These are phyloP conservation scores for Raphanus hybrid DNA, from an alignment of 441 rosid species.

Conservation along the genomic window DNA sequence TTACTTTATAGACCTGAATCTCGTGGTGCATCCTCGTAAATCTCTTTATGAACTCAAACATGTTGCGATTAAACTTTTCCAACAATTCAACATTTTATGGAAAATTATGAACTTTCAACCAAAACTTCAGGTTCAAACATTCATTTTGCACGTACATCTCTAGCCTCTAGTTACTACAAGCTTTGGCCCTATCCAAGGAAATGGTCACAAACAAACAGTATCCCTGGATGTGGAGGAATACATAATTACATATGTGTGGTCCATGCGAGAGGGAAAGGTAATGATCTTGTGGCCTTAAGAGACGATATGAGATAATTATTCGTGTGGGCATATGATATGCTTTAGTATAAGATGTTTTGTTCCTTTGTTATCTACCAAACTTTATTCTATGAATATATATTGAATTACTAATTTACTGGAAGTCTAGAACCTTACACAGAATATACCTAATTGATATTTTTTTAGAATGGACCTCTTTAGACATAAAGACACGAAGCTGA, in stretches of 20 bases:
- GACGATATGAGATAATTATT: slow-evolving; percentile 32
- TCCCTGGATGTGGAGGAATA: slow-evolving; percentile 24
- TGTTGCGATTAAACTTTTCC: slow-evolving; percentile 13
- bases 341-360: slow-evolving; percentile 39
- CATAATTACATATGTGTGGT: slow-evolving; percentile 35
- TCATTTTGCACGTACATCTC: slow-evolving; percentile 20
- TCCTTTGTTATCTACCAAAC: slow-evolving; percentile 31
- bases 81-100: slow-evolving; percentile 2
- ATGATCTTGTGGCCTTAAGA: slow-evolving; percentile 26
- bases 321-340: slow-evolving; percentile 41
- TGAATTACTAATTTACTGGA: neutral
- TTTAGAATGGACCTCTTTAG: slow-evolving; percentile 22
- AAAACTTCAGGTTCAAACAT: slow-evolving; percentile 2
- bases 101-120: neutral
- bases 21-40: slow-evolving; percentile 21
- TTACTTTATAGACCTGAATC: slow-evolving; percentile 25
- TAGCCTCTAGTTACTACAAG: slow-evolving; percentile 25
- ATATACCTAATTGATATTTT: slow-evolving; percentile 39
- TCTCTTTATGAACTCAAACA: slow-evolving; percentile 10
- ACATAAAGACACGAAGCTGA: slow-evolving; percentile 30
- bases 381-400: slow-evolving; percentile 18
- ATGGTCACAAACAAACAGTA: neutral
- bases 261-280: slow-evolving; percentile 38
- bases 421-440: slow-evolving; percentile 41
- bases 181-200: slow-evolving; percentile 9